Evolutionary conservation across 306 rosid genomes (phyloP).

Genomic region (Coriaria nepalensis): DNA sequence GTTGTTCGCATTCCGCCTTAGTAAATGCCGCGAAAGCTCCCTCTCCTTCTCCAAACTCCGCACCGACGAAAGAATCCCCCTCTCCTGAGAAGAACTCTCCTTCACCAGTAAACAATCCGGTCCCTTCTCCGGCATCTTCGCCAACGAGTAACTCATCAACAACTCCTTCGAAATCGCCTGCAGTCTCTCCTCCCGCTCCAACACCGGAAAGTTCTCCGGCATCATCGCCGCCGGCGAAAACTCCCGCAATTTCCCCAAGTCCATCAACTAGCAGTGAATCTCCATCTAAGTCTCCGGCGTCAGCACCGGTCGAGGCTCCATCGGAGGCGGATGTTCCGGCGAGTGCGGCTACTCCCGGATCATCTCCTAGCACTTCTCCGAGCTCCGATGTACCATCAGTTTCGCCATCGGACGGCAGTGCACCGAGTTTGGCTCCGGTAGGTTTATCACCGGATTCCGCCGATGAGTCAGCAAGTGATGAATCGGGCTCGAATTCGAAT

Average conservation of each 20-base stretch:
- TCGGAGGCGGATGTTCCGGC: slow-evolving; percentile 39
- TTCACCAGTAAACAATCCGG: background rate
- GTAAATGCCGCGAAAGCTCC: slow-evolving; percentile 49
- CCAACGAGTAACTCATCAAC: too few relatives aligned
- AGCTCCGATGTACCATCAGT: slow-evolving; percentile 41
- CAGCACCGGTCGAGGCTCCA: slow-evolving; percentile 32
- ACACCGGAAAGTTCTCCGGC: slow-evolving; percentile 39
- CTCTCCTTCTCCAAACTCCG: slow-evolving; percentile 49
- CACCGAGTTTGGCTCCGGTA: slow-evolving; percentile 38
- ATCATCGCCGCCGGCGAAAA: slow-evolving; percentile 11
- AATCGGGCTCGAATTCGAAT: slow-evolving; percentile 32
- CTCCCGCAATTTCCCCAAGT: slow-evolving; percentile 28
- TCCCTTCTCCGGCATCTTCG: slow-evolving; percentile 22
- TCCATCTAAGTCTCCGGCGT: slow-evolving; percentile 29
- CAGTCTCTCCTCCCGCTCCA: slow-evolving; percentile 31
- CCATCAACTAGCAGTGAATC: slow-evolving; percentile 31
- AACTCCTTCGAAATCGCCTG: slow-evolving; percentile 49
- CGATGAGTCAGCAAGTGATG: slow-evolving; percentile 31
- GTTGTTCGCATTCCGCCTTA: slow-evolving; percentile 2
- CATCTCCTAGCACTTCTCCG: slow-evolving; percentile 31
- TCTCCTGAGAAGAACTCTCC: slow-evolving; percentile 18
- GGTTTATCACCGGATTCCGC: slow-evolving; percentile 46
- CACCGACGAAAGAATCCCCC: slow-evolving; percentile 5
- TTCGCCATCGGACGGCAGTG: slow-evolving; percentile 34
- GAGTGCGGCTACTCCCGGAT: slow-evolving; percentile 26